Evolutionary conservation across 2,329 filamentous ascomycete genomes (phyloP), one percentile per base, ranked within the genome.

Genomic region (Cladorrhinum sp.): DNA sequence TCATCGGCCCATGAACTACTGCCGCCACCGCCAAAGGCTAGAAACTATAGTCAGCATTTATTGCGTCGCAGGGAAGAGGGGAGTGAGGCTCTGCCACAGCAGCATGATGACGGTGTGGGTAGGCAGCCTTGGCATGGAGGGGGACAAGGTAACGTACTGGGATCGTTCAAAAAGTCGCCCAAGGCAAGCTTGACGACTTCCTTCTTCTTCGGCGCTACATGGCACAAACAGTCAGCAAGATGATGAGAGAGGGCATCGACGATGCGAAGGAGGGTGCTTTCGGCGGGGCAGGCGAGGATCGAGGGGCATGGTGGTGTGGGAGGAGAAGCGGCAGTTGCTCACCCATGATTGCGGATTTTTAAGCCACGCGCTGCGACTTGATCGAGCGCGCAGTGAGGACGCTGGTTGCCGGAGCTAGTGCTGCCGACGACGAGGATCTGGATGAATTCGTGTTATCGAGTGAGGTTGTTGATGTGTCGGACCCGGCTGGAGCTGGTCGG

Each of bases 1-100:
- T 99, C 95, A 79, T 99, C 96, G 71, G 95, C 95, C 95, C 95
- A 99, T 69, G 95, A 98, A 74, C 93, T 92, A 69, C 93, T 92
- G 69, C 80, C 82, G 67, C 79, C 81, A 66, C 77, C 79, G 81
- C 57, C 52, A 62, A 60, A 61, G 27, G 36, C 65, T 71, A 60
- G 29, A 50, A 49, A 49, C 48, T 58, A 20, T 23, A 38, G 65
- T 68, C 29, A 69, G 66, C 52, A 57, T 24, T 50, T 12, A 23
- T 50, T 62, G n/a, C 60, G 63, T 51, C 41, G 41, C 41, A 62
- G 38, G 69, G 13, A 36, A 22, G 22, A 53, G n/a, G 20, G 41
- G 27, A 53, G 54, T 32, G 32, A 74, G 72, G 70, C 55, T 62
- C 60, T 61, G 62, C 18, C 29, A 55, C 32, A 16, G 27, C 10